phyloP scores from a whole-genome alignment of 441 rosid genomes.

The Mallotus japonicus region DNA sequence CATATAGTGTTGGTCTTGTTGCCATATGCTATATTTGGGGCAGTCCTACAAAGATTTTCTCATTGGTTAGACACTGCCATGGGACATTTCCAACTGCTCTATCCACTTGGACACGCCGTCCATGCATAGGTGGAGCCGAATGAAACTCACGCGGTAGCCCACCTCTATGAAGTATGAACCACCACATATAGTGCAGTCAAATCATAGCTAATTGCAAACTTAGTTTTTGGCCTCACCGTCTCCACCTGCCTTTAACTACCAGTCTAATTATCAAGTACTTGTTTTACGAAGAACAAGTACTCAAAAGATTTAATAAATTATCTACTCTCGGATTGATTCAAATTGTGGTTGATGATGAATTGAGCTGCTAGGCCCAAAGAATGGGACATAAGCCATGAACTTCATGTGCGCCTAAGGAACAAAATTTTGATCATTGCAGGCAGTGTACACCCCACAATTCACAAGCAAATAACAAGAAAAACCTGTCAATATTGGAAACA shows the following conservation, averaged over 20 bases:
- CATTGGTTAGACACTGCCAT: background rate
- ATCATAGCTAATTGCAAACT: background rate
- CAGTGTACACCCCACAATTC: constrained; percentile 13
- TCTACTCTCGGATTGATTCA: background rate
- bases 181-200: constrained; percentile 1
- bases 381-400: constrained; percentile 13
- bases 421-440: background rate
- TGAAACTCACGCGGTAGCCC: background rate
- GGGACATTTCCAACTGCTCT: background rate
- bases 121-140: constrained; percentile 4
- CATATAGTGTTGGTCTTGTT: too few relatives aligned
- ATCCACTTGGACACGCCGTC: constrained; percentile 1
- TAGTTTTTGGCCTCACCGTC: background rate
- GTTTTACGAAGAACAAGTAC: too few relatives aligned
- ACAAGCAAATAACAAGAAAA: background rate
- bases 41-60: background rate
- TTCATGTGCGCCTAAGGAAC: constrained; percentile 9
- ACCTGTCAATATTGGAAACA: background rate
- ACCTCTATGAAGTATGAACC: background rate
- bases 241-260: background rate
- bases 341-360: background rate
- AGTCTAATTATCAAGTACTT: background rate
- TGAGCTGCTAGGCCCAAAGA: background rate
- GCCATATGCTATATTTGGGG: background rate
- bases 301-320: too few relatives aligned